phyloP scores from a whole-genome alignment of 2,329 filamentous ascomycete genomes.

The Colletotrichum sp. region DNA sequence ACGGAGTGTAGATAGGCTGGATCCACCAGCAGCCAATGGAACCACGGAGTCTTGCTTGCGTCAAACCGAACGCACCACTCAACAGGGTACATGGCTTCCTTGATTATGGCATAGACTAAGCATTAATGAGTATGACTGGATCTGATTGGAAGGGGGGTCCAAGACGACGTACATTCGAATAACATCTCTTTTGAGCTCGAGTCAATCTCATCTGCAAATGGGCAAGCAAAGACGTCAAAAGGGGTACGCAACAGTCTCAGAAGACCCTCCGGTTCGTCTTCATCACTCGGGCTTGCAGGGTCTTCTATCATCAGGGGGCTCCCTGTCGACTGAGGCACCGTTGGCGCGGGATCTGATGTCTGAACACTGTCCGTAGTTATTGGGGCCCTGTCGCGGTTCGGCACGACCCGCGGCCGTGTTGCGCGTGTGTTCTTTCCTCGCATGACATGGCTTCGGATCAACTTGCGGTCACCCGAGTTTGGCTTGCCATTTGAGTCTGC shows the following conservation, averaged over 20 bases:
- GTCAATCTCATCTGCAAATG: conserved; percentile 21
- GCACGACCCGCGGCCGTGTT: neutral
- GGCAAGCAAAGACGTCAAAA: conserved; percentile 29
- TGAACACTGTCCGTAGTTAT: neutral
- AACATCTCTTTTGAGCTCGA: neutral
- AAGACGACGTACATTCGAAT: conserved; percentile 1
- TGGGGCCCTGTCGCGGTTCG: neutral
- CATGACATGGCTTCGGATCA: conserved; percentile 23
- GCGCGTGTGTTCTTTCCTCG: conserved; percentile 19
- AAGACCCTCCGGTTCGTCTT: neutral
- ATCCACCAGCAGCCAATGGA: conserved; percentile 32
- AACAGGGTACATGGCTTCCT: conserved; percentile 30
- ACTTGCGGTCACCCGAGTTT: conserved; percentile 26
- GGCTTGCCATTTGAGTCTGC: conserved; percentile 27
- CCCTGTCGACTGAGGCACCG: neutral
- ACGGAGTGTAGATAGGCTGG: conserved; percentile 27
- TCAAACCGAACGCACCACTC: conserved; percentile 32
- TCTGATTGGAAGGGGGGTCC: neutral
- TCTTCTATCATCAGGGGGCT: neutral
- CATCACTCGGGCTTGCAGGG: neutral
- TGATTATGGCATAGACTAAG: conserved; percentile 3
- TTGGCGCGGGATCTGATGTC: no score
- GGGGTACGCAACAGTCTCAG: neutral
- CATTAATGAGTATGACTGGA: neutral
- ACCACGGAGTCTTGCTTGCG: conserved; percentile 26